phyloP scores from a whole-genome alignment of 83 land plant genomes.

The Thuja plicata region DNA sequence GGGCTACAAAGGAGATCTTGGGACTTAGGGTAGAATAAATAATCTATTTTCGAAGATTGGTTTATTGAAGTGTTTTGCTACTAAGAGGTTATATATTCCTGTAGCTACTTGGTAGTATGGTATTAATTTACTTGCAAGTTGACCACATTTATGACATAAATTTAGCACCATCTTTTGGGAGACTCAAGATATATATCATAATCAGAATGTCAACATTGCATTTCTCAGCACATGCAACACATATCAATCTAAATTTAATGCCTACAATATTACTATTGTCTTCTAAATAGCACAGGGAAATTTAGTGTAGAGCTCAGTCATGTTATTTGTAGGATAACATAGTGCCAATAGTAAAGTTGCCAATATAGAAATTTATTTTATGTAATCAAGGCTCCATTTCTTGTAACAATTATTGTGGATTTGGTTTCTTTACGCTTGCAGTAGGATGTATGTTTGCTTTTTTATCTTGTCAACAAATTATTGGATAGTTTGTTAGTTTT shows the following conservation, averaged over 20 bases:
- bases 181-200: background rate
- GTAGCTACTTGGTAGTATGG: background rate
- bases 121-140: background rate
- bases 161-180: background rate
- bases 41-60: background rate
- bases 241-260: background rate
- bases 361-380: background rate
- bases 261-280: background rate
- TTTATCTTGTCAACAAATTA: background rate
- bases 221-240: background rate
- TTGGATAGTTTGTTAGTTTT: background rate
- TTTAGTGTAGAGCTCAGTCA: background rate
- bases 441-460: background rate
- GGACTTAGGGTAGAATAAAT: slow-evolving; percentile 52
- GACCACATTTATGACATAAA: background rate
- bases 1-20: slow-evolving; percentile 72
- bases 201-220: background rate
- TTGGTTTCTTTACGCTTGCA: background rate
- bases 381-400: background rate
- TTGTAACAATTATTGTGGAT: too few relatives aligned
- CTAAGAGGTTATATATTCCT: too few relatives aligned
- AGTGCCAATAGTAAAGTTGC: background rate
- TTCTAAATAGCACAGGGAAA: background rate
- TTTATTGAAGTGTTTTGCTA: background rate
- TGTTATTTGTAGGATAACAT: background rate